Evolutionary conservation across 495 filamentous ascomycete species (phyloP), one percentile per base, ranked within the genome.

Genomic region (Umbilicaria muhlenbergii): DNA sequence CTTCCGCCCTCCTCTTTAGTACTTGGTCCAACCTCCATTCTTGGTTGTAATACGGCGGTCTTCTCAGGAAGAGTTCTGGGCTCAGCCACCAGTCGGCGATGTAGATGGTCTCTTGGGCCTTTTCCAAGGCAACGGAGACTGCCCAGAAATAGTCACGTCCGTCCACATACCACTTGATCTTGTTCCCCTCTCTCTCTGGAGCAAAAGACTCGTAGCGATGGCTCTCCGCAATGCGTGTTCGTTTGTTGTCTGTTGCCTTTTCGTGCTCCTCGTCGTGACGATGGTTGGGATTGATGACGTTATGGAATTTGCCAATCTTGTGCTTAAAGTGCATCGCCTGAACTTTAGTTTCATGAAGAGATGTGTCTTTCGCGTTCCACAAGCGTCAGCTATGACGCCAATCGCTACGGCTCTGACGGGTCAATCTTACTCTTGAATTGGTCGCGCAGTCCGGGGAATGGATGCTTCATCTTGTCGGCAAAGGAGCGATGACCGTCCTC

Each of bases 1-100:
- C 82, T 57, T 95, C 86, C 0, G 89, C 89, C 24, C 75, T 78
- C 31, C 88, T 74, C 62, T 95, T 96, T 36, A 96, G 62, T 15
- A 92, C 60, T 43, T 80, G 75, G 56, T 98, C 89, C 18, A 98
- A 65, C 5, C 89, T 73, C 82, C 82, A 95, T 72, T 94, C 74
- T 60, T 87, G 83, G 46, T 86, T 78, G 56, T 59, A 67, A 46
- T 77, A 75, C 1, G 89, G 83, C 13, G 88, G 88, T 34, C 89
- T 72, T 13, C 89, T 77, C 32, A 98, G 64, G 61, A 93, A 98
- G 45, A 95, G 62, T 58, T 98, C 89, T 0, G 89, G 89, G 1
- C 83, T 89, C 10, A 98, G 63, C 89, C 91, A 98, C 89, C 89
- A 98, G 57, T 95, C 91, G 16, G 68, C 86, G 44, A 98, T 88